phyloP scores from a whole-genome alignment of 192 early-diverging fungal genomes.

The Backusella westeae region DNA sequence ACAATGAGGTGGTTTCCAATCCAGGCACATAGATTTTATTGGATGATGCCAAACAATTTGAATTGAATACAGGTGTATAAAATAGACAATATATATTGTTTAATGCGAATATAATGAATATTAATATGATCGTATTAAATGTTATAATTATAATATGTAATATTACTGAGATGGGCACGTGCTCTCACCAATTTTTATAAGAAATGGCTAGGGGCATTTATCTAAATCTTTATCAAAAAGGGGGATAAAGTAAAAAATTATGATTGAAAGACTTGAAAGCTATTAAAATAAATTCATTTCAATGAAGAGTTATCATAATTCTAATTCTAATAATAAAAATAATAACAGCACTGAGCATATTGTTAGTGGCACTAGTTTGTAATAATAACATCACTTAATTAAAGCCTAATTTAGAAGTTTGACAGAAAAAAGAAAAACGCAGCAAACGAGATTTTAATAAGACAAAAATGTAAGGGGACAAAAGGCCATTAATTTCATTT shows the following conservation, averaged over 20 bases:
- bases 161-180: not conserved
- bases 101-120: not conserved
- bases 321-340: not conserved
- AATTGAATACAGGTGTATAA: not conserved
- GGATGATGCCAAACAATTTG: not conserved
- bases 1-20: not conserved
- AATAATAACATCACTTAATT: not conserved
- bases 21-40: not conserved
- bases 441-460: not conserved
- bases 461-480: not conserved
- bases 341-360: not conserved
- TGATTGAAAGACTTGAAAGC: not conserved
- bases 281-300: not conserved
- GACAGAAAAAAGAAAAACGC: not conserved
- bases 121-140: not conserved
- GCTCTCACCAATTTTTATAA: not conserved
- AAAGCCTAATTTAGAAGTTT: constrained; percentile 4
- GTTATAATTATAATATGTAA: not conserved
- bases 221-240: not conserved
- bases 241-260: constrained; percentile 1
- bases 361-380: not conserved
- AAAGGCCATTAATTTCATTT: constrained; percentile 5
- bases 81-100: too few species aligned
- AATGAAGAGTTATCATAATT: not conserved
- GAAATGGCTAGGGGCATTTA: not conserved